A percentile compares a stretch with the other conserved stretches of the same genome.
Evolutionary conservation across 306 rosid species (phyloP).

Genomic region (Spatholobus suberectus): DNA sequence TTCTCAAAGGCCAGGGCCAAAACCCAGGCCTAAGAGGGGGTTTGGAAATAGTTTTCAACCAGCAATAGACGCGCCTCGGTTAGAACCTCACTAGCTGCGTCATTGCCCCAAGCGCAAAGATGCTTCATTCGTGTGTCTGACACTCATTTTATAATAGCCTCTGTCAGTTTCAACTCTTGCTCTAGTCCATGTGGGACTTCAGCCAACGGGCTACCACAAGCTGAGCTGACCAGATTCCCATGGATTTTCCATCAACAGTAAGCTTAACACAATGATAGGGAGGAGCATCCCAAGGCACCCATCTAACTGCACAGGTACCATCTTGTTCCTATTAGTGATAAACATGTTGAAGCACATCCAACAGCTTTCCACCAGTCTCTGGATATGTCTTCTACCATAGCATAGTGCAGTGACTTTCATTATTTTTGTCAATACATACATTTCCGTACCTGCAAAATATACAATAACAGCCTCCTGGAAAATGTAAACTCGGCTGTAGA

Average conservation of each 20-base stretch:
- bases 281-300: not conserved
- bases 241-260: not conserved
- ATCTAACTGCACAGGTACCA: not conserved
- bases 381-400: not conserved
- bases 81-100: slow-evolving; percentile 44
- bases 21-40: slow-evolving; percentile 39
- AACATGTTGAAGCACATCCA: not conserved
- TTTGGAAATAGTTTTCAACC: slow-evolving; percentile 45
- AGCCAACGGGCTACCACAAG: not conserved
- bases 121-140: fast-evolving
- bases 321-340: no score
- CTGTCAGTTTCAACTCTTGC: not conserved
- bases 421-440: not conserved
- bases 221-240: not conserved
- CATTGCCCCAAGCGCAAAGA: no score
- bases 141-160: not conserved
- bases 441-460: not conserved
- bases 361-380: not conserved
- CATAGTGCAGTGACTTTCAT: not conserved
- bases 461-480: not conserved
- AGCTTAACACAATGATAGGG: not conserved
- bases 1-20: slow-evolving; percentile 23
- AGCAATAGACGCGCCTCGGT: slow-evolving; percentile 38
- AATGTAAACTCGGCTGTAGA: not conserved
- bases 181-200: slow-evolving; percentile 28